Percentiles rank a stretch among this genome's conserved stretches.
Evolutionary conservation across 352 stramenopile species (phyloP).

Genomic region (Phytophthora melonis): DNA sequence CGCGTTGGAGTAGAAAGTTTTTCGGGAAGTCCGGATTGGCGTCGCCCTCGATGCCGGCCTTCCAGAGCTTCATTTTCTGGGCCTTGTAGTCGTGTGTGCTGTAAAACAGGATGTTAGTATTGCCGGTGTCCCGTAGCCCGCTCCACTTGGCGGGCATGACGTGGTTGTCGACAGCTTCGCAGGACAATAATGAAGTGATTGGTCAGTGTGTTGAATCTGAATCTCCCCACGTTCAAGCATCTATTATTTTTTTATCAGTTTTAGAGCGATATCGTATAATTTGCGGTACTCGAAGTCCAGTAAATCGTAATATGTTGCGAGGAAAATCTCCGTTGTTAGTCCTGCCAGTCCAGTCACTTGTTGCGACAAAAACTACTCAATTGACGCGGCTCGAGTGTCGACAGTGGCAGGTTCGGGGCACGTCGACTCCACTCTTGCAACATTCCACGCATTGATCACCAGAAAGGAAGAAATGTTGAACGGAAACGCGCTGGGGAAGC

Average conservation of each 20-base stretch:
- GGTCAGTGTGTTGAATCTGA: no score
- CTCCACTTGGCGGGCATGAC: neutral
- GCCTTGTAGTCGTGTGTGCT: neutral
- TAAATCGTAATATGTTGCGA: neutral
- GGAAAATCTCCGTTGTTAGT: neutral
- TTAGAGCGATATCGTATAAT: no score
- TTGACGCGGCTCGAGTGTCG: neutral
- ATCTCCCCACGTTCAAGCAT: no score
- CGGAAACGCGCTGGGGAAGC: neutral
- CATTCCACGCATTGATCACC: neutral
- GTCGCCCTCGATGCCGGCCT: neutral
- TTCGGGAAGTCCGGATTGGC: neutral
- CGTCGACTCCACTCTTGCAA: neutral
- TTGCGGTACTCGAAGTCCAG: neutral
- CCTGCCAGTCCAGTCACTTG: neutral
- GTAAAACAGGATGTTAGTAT: neutral
- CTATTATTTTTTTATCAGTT: no score
- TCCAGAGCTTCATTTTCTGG: neutral
- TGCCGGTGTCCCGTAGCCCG: neutral
- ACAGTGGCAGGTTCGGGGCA: neutral
- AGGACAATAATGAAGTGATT: no score
- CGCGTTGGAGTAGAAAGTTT: no score
- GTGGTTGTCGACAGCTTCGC: neutral
- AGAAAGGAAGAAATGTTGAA: constrained; percentile 3
- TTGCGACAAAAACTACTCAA: neutral